Conservation (phyloP, 306 rosid species). For the Castanopsis chinensis region DNA sequence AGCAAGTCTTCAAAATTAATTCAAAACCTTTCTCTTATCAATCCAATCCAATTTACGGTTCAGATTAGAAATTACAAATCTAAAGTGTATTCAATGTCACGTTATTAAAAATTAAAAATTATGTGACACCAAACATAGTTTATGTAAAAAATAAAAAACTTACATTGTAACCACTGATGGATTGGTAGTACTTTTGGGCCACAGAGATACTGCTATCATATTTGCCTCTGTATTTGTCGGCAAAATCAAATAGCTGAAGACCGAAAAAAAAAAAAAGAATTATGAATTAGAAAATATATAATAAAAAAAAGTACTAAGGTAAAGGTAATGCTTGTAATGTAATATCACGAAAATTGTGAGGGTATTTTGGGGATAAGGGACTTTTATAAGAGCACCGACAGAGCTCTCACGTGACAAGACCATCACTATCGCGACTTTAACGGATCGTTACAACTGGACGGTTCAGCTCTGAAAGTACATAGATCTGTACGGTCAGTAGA, state of each 20-base stretch:
- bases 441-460: slow-evolving; percentile 32
- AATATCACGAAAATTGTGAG: not conserved
- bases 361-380: not conserved
- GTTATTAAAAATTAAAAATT: too few species aligned
- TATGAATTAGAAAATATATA: not conserved
- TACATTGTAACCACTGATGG: slow-evolving; percentile 90
- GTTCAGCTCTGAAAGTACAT: slow-evolving; percentile 24
- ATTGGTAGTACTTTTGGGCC: slow-evolving; percentile 83
- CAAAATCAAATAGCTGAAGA: slow-evolving; percentile 83
- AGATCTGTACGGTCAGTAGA: slow-evolving; percentile 26
- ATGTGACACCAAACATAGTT: too few species aligned
- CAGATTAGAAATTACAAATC: too few species aligned
- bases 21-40: too few species aligned
- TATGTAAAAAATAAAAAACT: slow-evolving; percentile 7
- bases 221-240: slow-evolving; percentile 91
- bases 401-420: slow-evolving; percentile 40
- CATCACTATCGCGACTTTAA: slow-evolving; percentile 14
- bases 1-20: too few species aligned
- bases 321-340: not conserved
- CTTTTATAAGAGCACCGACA: slow-evolving; percentile 49
- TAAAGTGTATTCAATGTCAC: too few species aligned
- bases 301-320: not conserved
- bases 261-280: not conserved
- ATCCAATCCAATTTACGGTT: too few species aligned
- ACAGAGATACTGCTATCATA: slow-evolving; percentile 83